phyloP scores from a whole-genome alignment of 1,284 basidiomycete species.

The Coniferiporia sulphurascens region DNA sequence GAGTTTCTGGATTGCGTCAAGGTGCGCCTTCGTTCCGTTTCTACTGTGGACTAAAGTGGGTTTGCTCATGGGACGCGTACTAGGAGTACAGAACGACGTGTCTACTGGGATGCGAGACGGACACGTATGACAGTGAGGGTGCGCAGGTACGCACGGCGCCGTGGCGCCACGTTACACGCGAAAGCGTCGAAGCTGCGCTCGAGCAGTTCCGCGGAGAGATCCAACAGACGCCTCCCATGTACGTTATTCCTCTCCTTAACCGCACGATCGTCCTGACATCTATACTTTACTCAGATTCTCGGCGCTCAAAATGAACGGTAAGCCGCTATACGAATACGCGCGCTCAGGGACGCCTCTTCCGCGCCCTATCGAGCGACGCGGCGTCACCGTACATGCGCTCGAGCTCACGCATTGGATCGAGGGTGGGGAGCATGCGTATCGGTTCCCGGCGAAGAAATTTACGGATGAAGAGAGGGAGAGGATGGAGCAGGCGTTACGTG shows the following conservation, averaged over 20 bases:
- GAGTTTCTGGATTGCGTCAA: slow-evolving; percentile 91
- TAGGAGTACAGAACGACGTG: slow-evolving; percentile 92
- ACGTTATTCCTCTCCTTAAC: slow-evolving; percentile 26
- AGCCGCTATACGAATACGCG: slow-evolving; percentile 94
- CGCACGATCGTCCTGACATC: slow-evolving; percentile 9
- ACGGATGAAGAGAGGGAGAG: slow-evolving; percentile 65
- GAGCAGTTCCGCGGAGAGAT: slow-evolving; percentile 85
- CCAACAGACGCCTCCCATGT: slow-evolving; percentile 90
- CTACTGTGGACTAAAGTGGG: neutral
- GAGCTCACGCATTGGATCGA: slow-evolving; percentile 65
- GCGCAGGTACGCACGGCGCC: slow-evolving; percentile 69
- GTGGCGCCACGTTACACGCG: slow-evolving; percentile 81
- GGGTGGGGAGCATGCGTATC: slow-evolving; percentile 56
- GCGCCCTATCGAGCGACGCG: slow-evolving; percentile 86
- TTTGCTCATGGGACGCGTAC: slow-evolving; percentile 16
- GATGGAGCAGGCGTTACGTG: slow-evolving; percentile 58
- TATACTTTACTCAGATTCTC: slow-evolving; percentile 67
- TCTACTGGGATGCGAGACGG: slow-evolving; percentile 90
- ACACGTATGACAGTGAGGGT: slow-evolving; percentile 91
- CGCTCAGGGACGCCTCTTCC: slow-evolving; percentile 87
- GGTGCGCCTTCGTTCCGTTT: slow-evolving; percentile 37
- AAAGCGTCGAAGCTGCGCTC: slow-evolving; percentile 68
- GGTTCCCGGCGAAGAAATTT: slow-evolving; percentile 70
- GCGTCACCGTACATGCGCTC: slow-evolving; percentile 78
- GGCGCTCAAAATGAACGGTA: slow-evolving; percentile 97